Percentiles rank a stretch among this genome's conserved stretches.
Evolutionary conservation across 2,329 filamentous ascomycete species (phyloP).

Genomic region (Penicillium glabrum): DNA sequence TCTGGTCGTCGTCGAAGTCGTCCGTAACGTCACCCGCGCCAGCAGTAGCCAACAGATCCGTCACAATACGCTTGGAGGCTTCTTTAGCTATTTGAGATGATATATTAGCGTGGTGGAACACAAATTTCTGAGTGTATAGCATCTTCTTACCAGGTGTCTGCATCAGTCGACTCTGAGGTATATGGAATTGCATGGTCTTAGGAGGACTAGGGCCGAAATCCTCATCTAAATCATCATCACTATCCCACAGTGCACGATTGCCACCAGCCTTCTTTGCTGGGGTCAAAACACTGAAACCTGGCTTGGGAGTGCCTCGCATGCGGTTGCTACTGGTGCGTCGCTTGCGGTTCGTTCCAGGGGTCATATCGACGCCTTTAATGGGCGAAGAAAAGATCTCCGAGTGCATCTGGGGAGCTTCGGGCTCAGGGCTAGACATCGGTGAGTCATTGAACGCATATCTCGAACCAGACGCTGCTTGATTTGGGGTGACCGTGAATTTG

Average conservation of each 20-base stretch:
- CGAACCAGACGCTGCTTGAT: conserved; percentile 25
- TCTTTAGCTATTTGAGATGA: conserved; percentile 42
- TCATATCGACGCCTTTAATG: conserved; percentile 42
- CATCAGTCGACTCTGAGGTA: conserved; percentile 50
- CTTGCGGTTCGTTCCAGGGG: conserved; percentile 44
- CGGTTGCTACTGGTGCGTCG: conserved; percentile 39
- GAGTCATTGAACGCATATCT: conserved; percentile 43
- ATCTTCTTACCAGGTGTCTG: conserved; percentile 46
- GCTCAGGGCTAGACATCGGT: conserved; percentile 72
- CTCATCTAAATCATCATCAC: conserved; percentile 66
- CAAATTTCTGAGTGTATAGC: background rate
- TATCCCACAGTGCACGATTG: conserved; percentile 64
- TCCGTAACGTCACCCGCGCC: conserved; percentile 42
- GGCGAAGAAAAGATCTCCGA: conserved; percentile 84
- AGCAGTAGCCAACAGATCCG: conserved; percentile 48
- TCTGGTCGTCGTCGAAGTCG: conserved; percentile 40
- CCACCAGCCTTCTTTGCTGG: conserved; percentile 51
- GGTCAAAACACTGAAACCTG: conserved; percentile 83
- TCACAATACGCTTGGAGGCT: conserved; percentile 51
- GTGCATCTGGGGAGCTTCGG: conserved; percentile 77
- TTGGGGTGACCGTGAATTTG: conserved; percentile 35
- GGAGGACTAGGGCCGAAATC: conserved; percentile 79
- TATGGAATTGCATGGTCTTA: conserved; percentile 63
- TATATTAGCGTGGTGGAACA: background rate
- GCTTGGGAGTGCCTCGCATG: conserved; percentile 58